Percentiles rank a stretch among this genome's conserved stretches.
These are phyloP conservation scores for Entoloma clypeatum DNA, from an alignment of 1,284 basidiomycete genomes.

Conservation along the genomic window DNA sequence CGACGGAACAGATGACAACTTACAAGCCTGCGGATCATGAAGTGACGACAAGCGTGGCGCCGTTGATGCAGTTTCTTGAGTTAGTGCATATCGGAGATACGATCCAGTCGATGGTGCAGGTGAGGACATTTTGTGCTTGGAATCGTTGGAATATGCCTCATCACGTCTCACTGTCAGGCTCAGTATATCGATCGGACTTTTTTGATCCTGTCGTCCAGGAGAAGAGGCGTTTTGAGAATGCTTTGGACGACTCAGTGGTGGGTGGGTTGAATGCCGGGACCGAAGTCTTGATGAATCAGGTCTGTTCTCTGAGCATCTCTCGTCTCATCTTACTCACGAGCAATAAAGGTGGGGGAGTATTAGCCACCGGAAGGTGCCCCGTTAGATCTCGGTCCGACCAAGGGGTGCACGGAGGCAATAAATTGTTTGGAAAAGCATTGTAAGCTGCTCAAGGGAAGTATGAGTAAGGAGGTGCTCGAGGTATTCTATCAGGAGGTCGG, in stretches of 20 bases:
- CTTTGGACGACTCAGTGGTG: constrained; percentile 91
- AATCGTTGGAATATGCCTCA: too few species aligned
- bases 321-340: constrained; percentile 4
- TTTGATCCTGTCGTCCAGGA: constrained; percentile 91
- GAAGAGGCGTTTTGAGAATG: constrained; percentile 93
- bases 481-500: constrained; percentile 98
- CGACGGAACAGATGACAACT: constrained; percentile 80
- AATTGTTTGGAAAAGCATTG: constrained; percentile 88
- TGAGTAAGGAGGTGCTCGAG: constrained; percentile 93
- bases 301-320: constrained; percentile 22
- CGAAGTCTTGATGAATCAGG: constrained; percentile 94
- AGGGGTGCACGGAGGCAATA: constrained; percentile 84
- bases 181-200: constrained; percentile 92
- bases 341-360: constrained; percentile 83
- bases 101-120: constrained; percentile 95
- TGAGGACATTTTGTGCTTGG: constrained; percentile 24
- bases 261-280: constrained; percentile 92
- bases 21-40: constrained; percentile 86
- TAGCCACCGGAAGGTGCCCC: constrained; percentile 78
- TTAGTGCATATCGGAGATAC: constrained; percentile 96
- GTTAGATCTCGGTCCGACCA: constrained; percentile 79
- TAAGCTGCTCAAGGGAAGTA: constrained; percentile 85
- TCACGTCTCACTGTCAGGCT: too few species aligned
- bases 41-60: constrained; percentile 77
- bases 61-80: constrained; percentile 95